Base-by-base conservation (phyloP, 2,329 filamentous ascomycete genomes). In the Claviceps spartinae region DNA sequence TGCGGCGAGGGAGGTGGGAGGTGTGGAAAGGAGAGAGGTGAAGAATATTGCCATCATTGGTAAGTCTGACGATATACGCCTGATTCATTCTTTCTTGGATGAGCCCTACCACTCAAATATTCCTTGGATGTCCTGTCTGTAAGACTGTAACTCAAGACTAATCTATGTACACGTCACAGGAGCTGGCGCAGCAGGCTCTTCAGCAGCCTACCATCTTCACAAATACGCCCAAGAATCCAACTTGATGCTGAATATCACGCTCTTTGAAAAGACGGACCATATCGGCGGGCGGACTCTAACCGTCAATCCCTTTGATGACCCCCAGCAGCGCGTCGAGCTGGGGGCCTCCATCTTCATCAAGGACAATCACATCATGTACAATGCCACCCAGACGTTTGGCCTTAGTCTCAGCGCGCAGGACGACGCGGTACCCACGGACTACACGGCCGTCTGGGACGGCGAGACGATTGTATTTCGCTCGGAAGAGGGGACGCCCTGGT, bases 311-410 rank as follows among this genome's bases (percentile, higher is more conserved):
- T 91, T 85, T 63, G 76, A 79, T 56, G 76, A 91, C 59, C 72
- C 82, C 1, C 57, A 70, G 0, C 71, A 82, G 41, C 85, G 85
- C 1, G 78, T 95, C 38, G 93, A 98, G 66, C 74, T 97, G 1
- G 93, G 93, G 16, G 93, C 86, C 11, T 91, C 85, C 55, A 95
- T 97, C 60, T 98, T 97, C 63, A 87, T 97, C 45, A 67, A 84
- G 48, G 78, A 85, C 44, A 98, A 97, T 63, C 73, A 81, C 41
- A 95, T 95, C 60, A 76, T 98, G 41, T 79, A 83, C 60, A 82
- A 86, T 51, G 85, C 89, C 1, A 82, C 79, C 7, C 69, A 77
- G 36, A 74, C 79, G 14, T 89, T 95, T 62, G 79, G 79, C n/a
- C 79, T 98, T 3, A 69, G 72, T 0, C 69, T 80, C 2, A 69